phyloP scores from a whole-genome alignment of 257 asterid genomes.

The Fraxinus americana region DNA sequence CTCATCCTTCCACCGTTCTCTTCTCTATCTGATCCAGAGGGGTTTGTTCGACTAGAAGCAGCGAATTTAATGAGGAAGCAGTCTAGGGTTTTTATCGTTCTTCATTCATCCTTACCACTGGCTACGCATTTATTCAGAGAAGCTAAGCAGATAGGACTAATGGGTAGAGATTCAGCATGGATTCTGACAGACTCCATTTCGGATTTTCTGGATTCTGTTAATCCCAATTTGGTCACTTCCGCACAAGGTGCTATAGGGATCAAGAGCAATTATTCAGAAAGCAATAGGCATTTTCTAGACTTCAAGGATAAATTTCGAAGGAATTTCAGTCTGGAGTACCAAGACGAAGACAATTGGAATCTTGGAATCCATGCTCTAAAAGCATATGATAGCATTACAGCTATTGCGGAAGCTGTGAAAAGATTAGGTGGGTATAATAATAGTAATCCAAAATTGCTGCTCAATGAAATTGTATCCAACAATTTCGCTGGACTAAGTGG shows the following conservation, averaged over 20 bases:
- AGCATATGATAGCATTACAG: slow-evolving; percentile 43
- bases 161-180: slow-evolving; percentile 51
- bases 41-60: slow-evolving; percentile 28
- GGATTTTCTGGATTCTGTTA: slow-evolving; percentile 40
- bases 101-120: slow-evolving; percentile 37
- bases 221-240: slow-evolving; percentile 25
- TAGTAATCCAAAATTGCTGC: slow-evolving; percentile 23
- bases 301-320: slow-evolving; percentile 28
- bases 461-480: slow-evolving; percentile 25
- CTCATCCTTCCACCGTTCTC: slow-evolving; percentile 36
- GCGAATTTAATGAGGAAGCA: slow-evolving; percentile 30
- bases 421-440: not conserved
- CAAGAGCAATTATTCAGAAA: slow-evolving; percentile 29
- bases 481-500: slow-evolving; percentile 48
- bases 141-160: slow-evolving; percentile 36
- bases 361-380: slow-evolving; percentile 42
- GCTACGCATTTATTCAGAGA: slow-evolving; percentile 35
- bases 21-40: slow-evolving; percentile 32
- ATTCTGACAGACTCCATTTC: slow-evolving; percentile 39
- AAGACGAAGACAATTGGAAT: slow-evolving; percentile 28
- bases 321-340: slow-evolving; percentile 24
- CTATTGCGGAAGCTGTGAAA: slow-evolving; percentile 25
- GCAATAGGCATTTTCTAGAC: slow-evolving; percentile 13
- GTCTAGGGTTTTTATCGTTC: slow-evolving; percentile 48
- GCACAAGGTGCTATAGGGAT: slow-evolving; percentile 46